phyloP scores from a whole-genome alignment of 495 filamentous ascomycete species.

The Oidiodendron maius region DNA sequence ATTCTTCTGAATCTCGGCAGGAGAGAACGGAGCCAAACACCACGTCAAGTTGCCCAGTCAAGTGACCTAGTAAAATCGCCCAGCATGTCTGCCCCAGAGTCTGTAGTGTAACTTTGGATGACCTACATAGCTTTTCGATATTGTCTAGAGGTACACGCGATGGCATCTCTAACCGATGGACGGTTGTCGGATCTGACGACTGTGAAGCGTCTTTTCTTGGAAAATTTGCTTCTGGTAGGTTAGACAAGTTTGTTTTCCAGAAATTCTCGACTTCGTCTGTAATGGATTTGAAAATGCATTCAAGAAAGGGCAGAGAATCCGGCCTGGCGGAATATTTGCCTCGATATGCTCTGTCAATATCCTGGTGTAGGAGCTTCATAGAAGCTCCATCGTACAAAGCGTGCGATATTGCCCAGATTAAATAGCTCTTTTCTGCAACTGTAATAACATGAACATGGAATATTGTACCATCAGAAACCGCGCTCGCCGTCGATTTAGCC shows the following conservation, averaged over 20 bases:
- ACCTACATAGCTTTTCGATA: conserved; percentile 48
- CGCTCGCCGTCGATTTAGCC: not conserved
- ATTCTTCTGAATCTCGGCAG: conserved; percentile 54
- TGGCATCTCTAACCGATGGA: conserved; percentile 39
- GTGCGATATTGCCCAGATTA: conserved; percentile 69
- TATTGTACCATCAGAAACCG: conserved; percentile 12
- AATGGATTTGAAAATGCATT: conserved; percentile 32
- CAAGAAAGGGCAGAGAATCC: conserved; percentile 40
- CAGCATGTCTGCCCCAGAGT: conserved; percentile 61
- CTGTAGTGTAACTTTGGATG: conserved; percentile 54
- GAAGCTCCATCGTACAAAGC: conserved; percentile 79
- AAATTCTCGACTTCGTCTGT: conserved; percentile 40
- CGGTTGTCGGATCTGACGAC: not conserved
- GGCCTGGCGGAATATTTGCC: conserved; percentile 32
- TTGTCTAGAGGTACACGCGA: conserved; percentile 30
- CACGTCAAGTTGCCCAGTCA: conserved; percentile 52
- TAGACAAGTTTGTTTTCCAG: conserved; percentile 55
- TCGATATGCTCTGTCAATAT: conserved; percentile 55
- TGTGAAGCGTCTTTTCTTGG: conserved; percentile 2
- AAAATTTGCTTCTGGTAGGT: conserved; percentile 31
- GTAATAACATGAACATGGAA: conserved; percentile 37
- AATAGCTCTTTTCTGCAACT: conserved; percentile 31
- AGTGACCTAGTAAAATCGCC: conserved; percentile 53
- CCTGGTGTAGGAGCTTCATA: conserved; percentile 57
- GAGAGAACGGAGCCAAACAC: conserved; percentile 68